Evolutionary conservation across 108 stramenopile genomes (phyloP).

Genomic region (Conticribra weissflogii): DNA sequence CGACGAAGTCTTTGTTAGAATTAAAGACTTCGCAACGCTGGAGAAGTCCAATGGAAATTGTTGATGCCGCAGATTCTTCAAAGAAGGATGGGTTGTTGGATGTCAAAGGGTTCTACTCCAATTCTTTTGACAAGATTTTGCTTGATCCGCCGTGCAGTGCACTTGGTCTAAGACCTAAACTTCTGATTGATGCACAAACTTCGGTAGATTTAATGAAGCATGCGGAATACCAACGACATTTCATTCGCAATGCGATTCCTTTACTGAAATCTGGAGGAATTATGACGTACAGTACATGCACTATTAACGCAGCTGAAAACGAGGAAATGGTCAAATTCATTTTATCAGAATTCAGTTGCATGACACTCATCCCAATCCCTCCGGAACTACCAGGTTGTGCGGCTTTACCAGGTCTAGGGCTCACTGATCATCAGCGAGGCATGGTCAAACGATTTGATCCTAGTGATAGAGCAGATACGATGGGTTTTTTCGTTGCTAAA

Average conservation of each 20-base stretch:
- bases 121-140: constrained; percentile 78
- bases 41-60: constrained; percentile 40
- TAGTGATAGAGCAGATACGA: constrained; percentile 53
- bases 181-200: constrained; percentile 45
- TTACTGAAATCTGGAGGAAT: constrained; percentile 66
- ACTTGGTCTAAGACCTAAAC: constrained; percentile 75
- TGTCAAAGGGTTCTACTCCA: constrained; percentile 58
- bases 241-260: constrained; percentile 54
- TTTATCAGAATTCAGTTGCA: constrained; percentile 51
- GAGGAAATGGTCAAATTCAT: constrained; percentile 68
- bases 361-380: constrained; percentile 68
- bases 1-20: constrained; percentile 58
- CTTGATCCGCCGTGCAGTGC: constrained; percentile 84
- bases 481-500: constrained; percentile 81
- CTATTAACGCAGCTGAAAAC: constrained; percentile 66
- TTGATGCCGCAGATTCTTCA: constrained; percentile 37
- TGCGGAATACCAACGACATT: constrained; percentile 64
- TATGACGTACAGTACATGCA: constrained; percentile 81
- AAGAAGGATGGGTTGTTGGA: constrained; percentile 48
- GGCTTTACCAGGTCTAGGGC: constrained; percentile 54
- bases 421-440: constrained; percentile 54
- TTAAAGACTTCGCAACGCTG: constrained; percentile 11
- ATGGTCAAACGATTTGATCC: constrained; percentile 72
- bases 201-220: constrained; percentile 52
- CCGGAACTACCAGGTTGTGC: constrained; percentile 43